Base-by-base conservation (phyloP, 2,329 filamentous ascomycete genomes). In the Drechslera avenae region DNA sequence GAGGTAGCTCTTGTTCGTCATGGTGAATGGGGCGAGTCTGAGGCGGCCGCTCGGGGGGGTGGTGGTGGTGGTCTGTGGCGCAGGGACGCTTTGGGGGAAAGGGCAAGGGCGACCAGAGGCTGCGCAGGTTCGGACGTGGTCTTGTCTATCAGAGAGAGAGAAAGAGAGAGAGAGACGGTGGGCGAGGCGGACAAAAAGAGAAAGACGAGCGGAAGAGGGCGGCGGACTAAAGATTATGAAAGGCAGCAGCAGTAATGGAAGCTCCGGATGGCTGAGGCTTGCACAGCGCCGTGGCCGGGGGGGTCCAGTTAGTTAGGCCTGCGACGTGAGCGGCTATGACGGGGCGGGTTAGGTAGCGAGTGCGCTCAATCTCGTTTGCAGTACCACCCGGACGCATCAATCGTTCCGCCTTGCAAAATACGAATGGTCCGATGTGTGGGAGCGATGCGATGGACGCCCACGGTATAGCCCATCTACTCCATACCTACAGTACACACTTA, bases 1-100 rank as follows among this genome's bases (percentile, higher is more conserved):
- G 58, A 72, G 63, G 54, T 71, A 71, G 54, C 58, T 63, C 49
- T 69, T 69, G 62, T 64, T 69, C 47, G 69, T 62, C 67, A 68
- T 71, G 56, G 54, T 46, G 44, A 23, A 30, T 23, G 17, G 12
- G 31, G 21, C 39, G 19, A 9, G 30, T 42, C 39, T 28, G 3
- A 3, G 23, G 23, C 23, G 34, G 47, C 19, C 39, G 50, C 28
- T 50, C 46, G 50, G 51, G 44, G 49, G 44, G 39, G 30, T 28
- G n/a, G 21, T 12, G 28, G 51, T 35, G 40, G 32, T 12, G 17
- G 52, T 36, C 42, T 47, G 52, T 50, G 53, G 52, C 44, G 50
- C 33, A 43, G 44, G 43, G 30, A 39, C 28, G 4, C n/a, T n/a
- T 19, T 13, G 10, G 41, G 13, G 42, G 43, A n/a, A 9, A 13